Percentiles rank a stretch among this genome's conserved stretches.
Conservation (phyloP, 2,329 filamentous ascomycete species). For the Fusarium sp. region DNA sequence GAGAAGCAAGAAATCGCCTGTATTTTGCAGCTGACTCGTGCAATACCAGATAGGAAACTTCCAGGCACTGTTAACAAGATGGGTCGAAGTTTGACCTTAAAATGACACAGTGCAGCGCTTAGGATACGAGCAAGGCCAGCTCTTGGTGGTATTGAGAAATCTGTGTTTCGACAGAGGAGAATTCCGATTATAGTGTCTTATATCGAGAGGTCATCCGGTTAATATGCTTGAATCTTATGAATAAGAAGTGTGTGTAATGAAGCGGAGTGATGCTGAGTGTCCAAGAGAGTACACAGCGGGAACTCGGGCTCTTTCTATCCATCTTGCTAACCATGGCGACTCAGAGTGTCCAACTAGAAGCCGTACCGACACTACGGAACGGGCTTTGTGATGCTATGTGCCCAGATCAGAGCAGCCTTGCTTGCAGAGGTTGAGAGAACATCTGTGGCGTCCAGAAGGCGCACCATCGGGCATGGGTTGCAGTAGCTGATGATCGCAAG, state of each 20-base stretch:
- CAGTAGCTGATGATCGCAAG: conserved; percentile 10
- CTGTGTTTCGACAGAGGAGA: neutral
- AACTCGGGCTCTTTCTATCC: conserved; percentile 29
- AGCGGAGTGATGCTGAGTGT: conserved; percentile 6
- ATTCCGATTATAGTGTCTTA: neutral
- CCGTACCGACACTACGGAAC: conserved; percentile 34
- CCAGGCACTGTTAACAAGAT: neutral
- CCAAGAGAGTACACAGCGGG: conserved; percentile 1
- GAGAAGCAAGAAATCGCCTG: neutral
- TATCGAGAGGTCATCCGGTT: neutral
- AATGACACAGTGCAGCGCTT: neutral
- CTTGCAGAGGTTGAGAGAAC: conserved; percentile 18
- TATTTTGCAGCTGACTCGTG: neutral
- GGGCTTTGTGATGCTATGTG: conserved; percentile 24
- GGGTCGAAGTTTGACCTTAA: neutral
- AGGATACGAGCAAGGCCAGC: neutral
- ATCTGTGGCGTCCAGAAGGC: conserved; percentile 33
- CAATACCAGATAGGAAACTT: neutral
- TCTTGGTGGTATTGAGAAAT: conserved; percentile 1
- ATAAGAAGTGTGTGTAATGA: conserved; percentile 5
- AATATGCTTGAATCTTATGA: neutral
- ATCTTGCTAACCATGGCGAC: conserved; percentile 11
- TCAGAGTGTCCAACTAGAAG: conserved; percentile 36
- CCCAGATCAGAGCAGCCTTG: conserved; percentile 21
- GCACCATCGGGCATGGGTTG: conserved; percentile 23